Conservation (phyloP, 306 rosid genomes). For the Prunus mume region DNA sequence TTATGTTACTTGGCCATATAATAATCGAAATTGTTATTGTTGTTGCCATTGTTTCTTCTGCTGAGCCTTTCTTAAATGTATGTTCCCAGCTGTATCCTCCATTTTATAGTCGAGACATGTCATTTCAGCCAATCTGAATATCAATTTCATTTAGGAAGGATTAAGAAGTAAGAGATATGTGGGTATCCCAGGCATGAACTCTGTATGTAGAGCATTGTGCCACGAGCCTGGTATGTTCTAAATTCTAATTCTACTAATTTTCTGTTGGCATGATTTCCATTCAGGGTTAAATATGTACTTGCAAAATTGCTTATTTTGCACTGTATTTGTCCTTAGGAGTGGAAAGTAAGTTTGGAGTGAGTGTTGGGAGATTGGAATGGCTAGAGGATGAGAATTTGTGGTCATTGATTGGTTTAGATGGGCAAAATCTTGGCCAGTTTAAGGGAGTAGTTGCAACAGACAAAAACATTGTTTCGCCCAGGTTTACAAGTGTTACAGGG, state of each 20-base stretch:
- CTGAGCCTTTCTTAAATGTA: not conserved
- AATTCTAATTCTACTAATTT: constrained; percentile 19
- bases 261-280: constrained; percentile 12
- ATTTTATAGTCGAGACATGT: not conserved
- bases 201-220: constrained; percentile 81
- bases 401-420: constrained; percentile 65
- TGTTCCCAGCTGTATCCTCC: not conserved
- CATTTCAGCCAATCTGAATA: constrained; percentile 31
- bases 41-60: not conserved
- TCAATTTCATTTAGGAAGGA: constrained; percentile 58
- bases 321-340: constrained; percentile 47
- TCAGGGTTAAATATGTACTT: constrained; percentile 23
- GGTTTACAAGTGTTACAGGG: constrained; percentile 60
- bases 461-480: constrained; percentile 70
- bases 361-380: constrained; percentile 75
- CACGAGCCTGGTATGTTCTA: constrained; percentile 57
- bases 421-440: constrained; percentile 73
- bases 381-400: constrained; percentile 61
- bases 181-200: constrained; percentile 97
- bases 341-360: constrained; percentile 72
- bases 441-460: constrained; percentile 84
- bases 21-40: not conserved
- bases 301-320: constrained; percentile 8
- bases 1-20: no score
- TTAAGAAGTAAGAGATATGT: constrained; percentile 55